Evolutionary conservation across 768 basidiomycete genomes (phyloP), one percentile per base, ranked within the genome.

Genomic region (Lactarius tabidus): DNA sequence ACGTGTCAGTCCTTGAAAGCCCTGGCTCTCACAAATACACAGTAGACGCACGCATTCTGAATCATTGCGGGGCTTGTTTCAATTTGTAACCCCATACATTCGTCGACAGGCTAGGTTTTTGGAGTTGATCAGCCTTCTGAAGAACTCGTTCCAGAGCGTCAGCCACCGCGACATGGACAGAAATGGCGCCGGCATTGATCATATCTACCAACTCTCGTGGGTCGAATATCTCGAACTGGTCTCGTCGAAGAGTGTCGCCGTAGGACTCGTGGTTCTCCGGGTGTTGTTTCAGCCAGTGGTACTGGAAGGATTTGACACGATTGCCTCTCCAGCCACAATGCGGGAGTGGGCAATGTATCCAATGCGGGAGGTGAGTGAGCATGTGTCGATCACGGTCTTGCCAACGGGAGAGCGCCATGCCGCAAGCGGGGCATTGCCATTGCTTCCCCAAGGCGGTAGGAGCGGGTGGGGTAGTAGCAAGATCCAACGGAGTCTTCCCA

Each of bases 381-480:
- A 54, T 8, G 17, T 64, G 63, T 8, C 54, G 18, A 0, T 59
- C 51, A 10, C 53, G 20, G 0, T 64, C 63, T 29, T 59, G 63
- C 20, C 2, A 14, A 3, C 63, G 38, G 8, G 0, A 0, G n/a
- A 10, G 36, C 4, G 1, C 0, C 12, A 2, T 3, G 4, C 0
- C 1, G 4, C 63, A 64, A 20, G 8, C 29, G 7, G 26, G 52
- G 17, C 28, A 28, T n/a, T n/a, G n/a, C n/a, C n/a, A n/a, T n/a
- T n/a, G n/a, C n/a, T n/a, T n/a, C n/a, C n/a, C n/a, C n/a, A n/a
- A n/a, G n/a, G n/a, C n/a, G n/a, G n/a, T n/a, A n/a, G n/a, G n/a
- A n/a, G n/a, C n/a, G n/a, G n/a, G n/a, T n/a, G n/a, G n/a, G n/a
- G n/a, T n/a, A n/a, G 33, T 8, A 33, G 33, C 33, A 3, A 33